Base-by-base conservation (phyloP, 345 rosid genomes). In the Salix caprea region DNA sequence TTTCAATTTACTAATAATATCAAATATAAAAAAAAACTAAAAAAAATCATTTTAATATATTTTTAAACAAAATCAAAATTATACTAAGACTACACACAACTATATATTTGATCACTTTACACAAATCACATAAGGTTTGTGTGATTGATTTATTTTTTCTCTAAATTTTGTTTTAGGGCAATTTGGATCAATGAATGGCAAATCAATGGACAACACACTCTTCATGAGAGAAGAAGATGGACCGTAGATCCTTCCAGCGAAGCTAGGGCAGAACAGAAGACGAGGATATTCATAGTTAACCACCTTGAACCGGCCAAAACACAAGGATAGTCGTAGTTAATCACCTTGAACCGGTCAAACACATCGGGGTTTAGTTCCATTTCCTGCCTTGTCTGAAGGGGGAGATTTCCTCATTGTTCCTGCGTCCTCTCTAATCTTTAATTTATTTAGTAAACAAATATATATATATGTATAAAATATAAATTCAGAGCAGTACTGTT, bases 101-200 rank as follows among this genome's bases (percentile, higher is more conserved):
- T 4, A 34, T 34, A 34, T 34, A 34, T 34, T 34, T 34, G 36
- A 34, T 34, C 36, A 34, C 1, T 34, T 34, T 34, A 5, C 3
- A 40, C 13, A 40, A 40, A 40, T 40, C 16, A 44, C 50, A 44
- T 3, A 13, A 13, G 50, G 1, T 9, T 40, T 40, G 12, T 40
- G 9, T 40, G 3, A 40, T 10, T 40, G 14, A 40, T 10, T 40
- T 8, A 1, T 39, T 39, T 40, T 40, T 40, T 40, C 13, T 12
- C 4, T 26, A 2, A 15, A 18, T 52, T 21, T 7, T 23, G 2
- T 73, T 66, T 50, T 32, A 83, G 83, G 86, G 8, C 81, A 74
- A 66, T 77, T 66, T 77, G 72, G 75, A 19, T 70, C 71, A 8
- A 65, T 74, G 3, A 76, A 69, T 50, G 80, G 73, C 70, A 79